phyloP scores from a whole-genome alignment of 768 basidiomycete species.

The Tephrocybe rancida region DNA sequence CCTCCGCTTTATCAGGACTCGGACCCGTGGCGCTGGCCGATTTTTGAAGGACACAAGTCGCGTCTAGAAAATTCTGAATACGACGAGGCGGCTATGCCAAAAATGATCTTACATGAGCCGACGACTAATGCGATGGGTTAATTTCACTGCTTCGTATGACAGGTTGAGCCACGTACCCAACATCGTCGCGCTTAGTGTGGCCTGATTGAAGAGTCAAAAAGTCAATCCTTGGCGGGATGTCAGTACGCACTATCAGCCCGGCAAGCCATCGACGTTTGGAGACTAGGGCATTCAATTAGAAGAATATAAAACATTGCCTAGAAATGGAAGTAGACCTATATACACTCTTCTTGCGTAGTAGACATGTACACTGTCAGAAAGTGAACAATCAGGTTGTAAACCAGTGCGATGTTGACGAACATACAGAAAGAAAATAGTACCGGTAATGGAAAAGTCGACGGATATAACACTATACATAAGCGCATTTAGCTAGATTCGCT shows the following conservation, averaged over 20 bases:
- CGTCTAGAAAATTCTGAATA: too few relatives aligned
- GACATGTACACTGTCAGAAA: not conserved
- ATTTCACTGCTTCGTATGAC: too few relatives aligned
- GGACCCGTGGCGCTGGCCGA: too few relatives aligned
- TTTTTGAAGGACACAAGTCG: too few relatives aligned
- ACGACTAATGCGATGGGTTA: not conserved
- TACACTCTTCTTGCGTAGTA: constrained; percentile 6
- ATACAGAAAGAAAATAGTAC: constrained; percentile 3
- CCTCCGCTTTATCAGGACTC: not conserved
- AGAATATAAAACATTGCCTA: too few relatives aligned
- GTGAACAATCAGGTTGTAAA: not conserved
- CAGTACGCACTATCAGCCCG: not conserved
- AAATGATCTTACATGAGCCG: not conserved
- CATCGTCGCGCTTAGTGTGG: not conserved
- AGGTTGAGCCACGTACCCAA: not conserved
- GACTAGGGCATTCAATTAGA: not conserved
- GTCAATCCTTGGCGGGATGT: too few relatives aligned
- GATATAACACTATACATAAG: constrained; percentile 2
- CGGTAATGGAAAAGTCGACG: constrained; percentile 2
- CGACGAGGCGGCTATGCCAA: not conserved
- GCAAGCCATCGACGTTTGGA: constrained; percentile 5
- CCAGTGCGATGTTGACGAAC: not conserved
- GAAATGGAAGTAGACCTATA: not conserved
- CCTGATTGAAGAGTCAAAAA: not conserved
- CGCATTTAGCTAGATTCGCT: too few relatives aligned